Evolutionary conservation across 371 early-diverging fungal species (phyloP).

Genomic region (Mortierella sp.): DNA sequence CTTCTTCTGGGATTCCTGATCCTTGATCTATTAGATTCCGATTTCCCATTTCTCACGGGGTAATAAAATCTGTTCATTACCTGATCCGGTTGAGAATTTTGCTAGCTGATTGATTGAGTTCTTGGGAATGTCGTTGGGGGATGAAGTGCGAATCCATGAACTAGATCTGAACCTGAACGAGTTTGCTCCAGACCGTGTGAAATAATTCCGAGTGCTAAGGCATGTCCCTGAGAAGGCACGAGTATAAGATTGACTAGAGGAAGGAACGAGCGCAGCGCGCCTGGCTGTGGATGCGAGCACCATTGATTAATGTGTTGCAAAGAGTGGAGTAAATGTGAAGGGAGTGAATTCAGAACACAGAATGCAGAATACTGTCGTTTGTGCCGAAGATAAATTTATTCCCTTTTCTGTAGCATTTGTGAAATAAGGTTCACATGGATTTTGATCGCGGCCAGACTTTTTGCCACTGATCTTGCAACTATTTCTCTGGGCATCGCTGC

Average conservation of each 20-base stretch:
- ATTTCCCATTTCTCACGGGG: background rate
- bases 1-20: background rate
- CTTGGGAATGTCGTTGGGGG: background rate
- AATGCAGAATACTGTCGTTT: too few relatives aligned
- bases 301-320: background rate
- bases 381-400: too few relatives aligned
- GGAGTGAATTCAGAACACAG: too few relatives aligned
- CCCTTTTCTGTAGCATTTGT: too few relatives aligned
- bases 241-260: background rate
- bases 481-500: too few relatives aligned
- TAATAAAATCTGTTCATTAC: constrained; percentile 14
- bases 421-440: too few relatives aligned
- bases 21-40: background rate
- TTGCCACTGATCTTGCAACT: too few relatives aligned
- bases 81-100: constrained; percentile 36
- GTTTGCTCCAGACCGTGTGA: constrained; percentile 6
- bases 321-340: background rate
- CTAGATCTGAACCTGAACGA: constrained; percentile 15
- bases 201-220: constrained; percentile 16
- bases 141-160: background rate
- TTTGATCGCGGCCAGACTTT: too few relatives aligned
- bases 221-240: background rate
- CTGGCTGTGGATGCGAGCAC: background rate
- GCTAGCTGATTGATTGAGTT: constrained; percentile 6
- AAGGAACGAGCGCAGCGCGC: background rate